Conservation (phyloP, 2,329 filamentous ascomycete genomes). For the Colletotrichum sp. region DNA sequence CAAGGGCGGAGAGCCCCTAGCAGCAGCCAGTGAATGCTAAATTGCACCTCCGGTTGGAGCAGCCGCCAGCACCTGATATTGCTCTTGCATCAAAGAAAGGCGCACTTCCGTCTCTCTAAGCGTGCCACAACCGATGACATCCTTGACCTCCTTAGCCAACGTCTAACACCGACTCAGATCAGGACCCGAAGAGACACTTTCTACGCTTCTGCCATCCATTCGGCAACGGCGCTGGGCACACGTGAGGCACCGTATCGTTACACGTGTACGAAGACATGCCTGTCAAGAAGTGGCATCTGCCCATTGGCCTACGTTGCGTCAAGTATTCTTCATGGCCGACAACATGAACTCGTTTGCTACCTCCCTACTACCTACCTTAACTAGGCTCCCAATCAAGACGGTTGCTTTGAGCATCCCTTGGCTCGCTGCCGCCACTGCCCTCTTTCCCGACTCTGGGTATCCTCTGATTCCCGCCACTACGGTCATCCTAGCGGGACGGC, state of each 20-base stretch:
- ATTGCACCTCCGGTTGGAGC: background rate
- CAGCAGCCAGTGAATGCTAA: background rate
- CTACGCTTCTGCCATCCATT: constrained; percentile 1
- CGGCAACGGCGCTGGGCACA: constrained; percentile 3
- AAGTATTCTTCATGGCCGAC: background rate
- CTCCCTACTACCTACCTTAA: background rate
- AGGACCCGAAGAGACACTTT: background rate
- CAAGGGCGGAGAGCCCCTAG: background rate
- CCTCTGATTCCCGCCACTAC: background rate
- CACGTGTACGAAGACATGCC: background rate
- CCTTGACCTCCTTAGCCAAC: background rate
- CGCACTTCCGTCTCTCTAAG: background rate
- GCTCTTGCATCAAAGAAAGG: background rate
- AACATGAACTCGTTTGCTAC: background rate
- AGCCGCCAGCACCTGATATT: background rate
- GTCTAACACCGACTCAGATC: background rate
- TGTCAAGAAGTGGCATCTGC: background rate
- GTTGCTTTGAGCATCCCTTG: background rate
- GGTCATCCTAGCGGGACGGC: background rate
- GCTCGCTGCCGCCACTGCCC: background rate
- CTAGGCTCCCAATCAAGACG: background rate
- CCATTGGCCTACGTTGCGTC: background rate
- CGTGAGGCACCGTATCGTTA: constrained; percentile 5
- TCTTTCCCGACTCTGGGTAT: background rate
- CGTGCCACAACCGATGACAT: background rate